Evolutionary conservation across 495 filamentous ascomycete species (phyloP).

Genomic region (Bacidia gigantensis): DNA sequence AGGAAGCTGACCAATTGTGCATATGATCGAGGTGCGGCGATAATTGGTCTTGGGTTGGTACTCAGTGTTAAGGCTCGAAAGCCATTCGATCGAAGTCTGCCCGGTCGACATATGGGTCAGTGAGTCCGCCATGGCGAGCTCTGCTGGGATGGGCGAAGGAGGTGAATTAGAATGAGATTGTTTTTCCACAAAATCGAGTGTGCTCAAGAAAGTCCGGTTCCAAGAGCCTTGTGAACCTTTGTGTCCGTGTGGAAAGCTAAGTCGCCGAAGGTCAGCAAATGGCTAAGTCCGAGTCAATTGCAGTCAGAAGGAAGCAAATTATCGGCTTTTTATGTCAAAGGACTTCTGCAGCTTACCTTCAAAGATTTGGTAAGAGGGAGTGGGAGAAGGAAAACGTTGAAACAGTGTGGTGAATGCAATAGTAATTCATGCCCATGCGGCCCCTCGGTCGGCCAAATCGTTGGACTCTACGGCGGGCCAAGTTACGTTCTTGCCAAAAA

Average conservation of each 20-base stretch:
- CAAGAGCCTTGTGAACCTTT: background rate
- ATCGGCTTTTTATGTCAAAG: no score
- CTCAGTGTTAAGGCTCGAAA: conserved; percentile 67
- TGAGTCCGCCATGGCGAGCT: conserved; percentile 42
- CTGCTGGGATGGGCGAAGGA: background rate
- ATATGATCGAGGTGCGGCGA: conserved; percentile 93
- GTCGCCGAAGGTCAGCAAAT: background rate
- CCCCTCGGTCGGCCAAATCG: background rate
- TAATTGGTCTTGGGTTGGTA: conserved; percentile 72
- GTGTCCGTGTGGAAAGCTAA: background rate
- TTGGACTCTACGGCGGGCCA: background rate
- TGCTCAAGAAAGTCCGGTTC: background rate
- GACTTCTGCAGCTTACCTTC: background rate
- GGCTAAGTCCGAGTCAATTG: background rate
- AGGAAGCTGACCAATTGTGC: conserved; percentile 71
- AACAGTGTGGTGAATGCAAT: background rate
- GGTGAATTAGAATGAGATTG: background rate
- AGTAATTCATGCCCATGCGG: background rate
- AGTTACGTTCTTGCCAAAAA: no score
- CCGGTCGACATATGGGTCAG: conserved; percentile 67
- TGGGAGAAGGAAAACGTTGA: background rate
- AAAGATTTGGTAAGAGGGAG: background rate
- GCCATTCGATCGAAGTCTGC: conserved; percentile 81
- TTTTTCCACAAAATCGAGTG: no score
- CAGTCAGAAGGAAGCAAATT: no score